Base-by-base conservation (phyloP, 345 rosid genomes). In the Adansonia digitata region DNA sequence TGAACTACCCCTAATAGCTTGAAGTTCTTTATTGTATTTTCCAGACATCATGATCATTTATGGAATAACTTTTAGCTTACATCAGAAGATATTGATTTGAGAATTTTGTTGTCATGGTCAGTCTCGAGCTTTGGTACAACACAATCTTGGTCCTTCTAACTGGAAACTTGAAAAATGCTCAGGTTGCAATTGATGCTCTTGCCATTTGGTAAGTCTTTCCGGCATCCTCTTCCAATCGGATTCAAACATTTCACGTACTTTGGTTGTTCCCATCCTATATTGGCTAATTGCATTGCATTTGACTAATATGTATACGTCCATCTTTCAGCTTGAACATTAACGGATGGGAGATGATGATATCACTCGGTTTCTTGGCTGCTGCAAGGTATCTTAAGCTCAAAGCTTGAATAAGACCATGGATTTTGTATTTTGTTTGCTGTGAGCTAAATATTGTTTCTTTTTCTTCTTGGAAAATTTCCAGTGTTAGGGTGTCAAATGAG, bases 111-210 rank as follows among this genome's bases (percentile, higher is more conserved):
- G 56, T 74, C 13, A 8, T 67, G 69, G 60, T 39, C 91, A 89
- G 93, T 74, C 88, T 93, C 52, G 94, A 93, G 84, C 79, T 90
- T 70, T 91, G 98, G 97, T 91, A 93, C 93, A 93, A 84, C 83
- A 80, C 97, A 20, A 76, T 91, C 73, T 80, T 93, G 78, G 76
- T 93, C 55, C 86, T 91, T 45, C 75, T 91, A 53, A 88, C 97
- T 0, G 97, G 98, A 71, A 84, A 84, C 77, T 20, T 93, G 85
- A 71, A 78, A 76, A 85, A 90, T 76, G 94, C 97, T 11, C 87
- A 88, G 78, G 88, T 91, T 75, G 77, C 94, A 71, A 87, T 93
- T 43, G 87, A 91, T 84, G 98, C 98, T 24, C 86, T 93, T 9
- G 81, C 97, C 64, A 90, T 93, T 48, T 93, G 98, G 98, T 93